These are phyloP conservation scores for Vitis hybrid DNA, from an alignment of 177 flowering plant genomes.

Conservation along the genomic window DNA sequence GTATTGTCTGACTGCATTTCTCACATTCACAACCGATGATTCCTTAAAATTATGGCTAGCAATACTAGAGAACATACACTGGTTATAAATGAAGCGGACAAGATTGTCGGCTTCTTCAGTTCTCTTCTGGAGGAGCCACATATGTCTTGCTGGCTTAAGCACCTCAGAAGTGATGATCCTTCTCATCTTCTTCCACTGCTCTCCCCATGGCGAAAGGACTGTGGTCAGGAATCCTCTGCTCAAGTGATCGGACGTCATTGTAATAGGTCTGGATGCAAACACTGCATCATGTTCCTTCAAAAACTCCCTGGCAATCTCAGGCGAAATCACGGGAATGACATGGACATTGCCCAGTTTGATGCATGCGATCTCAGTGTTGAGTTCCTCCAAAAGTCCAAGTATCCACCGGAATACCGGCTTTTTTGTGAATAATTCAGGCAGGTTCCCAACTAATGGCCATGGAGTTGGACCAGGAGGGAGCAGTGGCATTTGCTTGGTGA, in stretches of 20 bases:
- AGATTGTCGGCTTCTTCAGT: conserved; percentile 36
- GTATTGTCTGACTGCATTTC: conserved; percentile 22
- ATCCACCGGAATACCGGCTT: too few relatives aligned
- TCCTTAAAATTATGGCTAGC: background rate
- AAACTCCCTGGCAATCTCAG: conserved; percentile 42
- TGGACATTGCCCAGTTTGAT: conserved; percentile 41
- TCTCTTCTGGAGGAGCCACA: conserved; percentile 25
- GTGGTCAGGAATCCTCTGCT: conserved; percentile 30
- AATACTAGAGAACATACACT: background rate
- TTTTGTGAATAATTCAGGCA: too few relatives aligned
- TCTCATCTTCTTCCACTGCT: conserved; percentile 46
- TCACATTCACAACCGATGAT: conserved; percentile 9
- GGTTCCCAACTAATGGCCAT: too few relatives aligned
- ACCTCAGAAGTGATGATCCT: conserved; percentile 21
- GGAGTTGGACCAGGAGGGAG: too few relatives aligned
- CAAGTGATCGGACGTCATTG: conserved; percentile 25
- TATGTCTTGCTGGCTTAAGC: conserved; percentile 12
- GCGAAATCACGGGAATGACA: conserved; percentile 46
- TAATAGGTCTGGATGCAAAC: conserved; percentile 40
- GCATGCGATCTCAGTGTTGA: conserved; percentile 38
- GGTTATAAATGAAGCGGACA: conserved; percentile 11
- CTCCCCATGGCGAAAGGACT: conserved; percentile 19
- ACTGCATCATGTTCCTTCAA: conserved; percentile 39
- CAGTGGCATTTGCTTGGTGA: too few relatives aligned
- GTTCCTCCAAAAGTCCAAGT: too few relatives aligned